Conservation (phyloP, 352 stramenopile species). For the Peronospora belbahrii region DNA sequence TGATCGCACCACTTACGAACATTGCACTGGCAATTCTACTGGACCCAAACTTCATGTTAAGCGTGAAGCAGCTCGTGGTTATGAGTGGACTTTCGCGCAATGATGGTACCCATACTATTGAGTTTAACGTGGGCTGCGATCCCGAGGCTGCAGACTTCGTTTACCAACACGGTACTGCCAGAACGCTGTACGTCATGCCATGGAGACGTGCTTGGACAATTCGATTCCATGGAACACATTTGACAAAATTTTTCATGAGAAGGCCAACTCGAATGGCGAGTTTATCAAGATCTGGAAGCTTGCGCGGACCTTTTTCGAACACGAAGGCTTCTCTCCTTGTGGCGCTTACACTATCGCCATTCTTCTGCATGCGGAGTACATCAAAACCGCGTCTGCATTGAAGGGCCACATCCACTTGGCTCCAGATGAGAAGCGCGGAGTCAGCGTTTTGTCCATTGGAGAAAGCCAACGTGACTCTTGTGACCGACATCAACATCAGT, state of each 20-base stretch:
- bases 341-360: conserved; percentile 69
- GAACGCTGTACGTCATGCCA: conserved; percentile 58
- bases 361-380: conserved; percentile 45
- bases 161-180: conserved; percentile 49
- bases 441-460: conserved; percentile 27
- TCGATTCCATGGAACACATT: conserved; percentile 54
- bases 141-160: conserved; percentile 73
- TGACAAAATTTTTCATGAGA: conserved; percentile 53
- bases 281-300: conserved; percentile 64
- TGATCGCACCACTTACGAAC: conserved; percentile 76
- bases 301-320: conserved; percentile 34
- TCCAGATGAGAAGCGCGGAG: conserved; percentile 41
- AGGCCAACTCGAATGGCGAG: conserved; percentile 23
- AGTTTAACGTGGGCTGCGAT: conserved; percentile 81
- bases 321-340: conserved; percentile 54
- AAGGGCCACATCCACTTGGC: conserved; percentile 53
- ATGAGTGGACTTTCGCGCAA: conserved; percentile 69
- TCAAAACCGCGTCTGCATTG: conserved; percentile 36
- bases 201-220: conserved; percentile 58
- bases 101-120: conserved; percentile 62
- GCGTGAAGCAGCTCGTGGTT: conserved; percentile 57
- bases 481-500: conserved; percentile 51
- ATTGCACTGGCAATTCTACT: conserved; percentile 65
- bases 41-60: conserved; percentile 53
- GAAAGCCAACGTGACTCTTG: conserved; percentile 53